Evolutionary conservation across 805 yeast genomes (phyloP).

Genomic region (Schwanniomyces sp.): DNA sequence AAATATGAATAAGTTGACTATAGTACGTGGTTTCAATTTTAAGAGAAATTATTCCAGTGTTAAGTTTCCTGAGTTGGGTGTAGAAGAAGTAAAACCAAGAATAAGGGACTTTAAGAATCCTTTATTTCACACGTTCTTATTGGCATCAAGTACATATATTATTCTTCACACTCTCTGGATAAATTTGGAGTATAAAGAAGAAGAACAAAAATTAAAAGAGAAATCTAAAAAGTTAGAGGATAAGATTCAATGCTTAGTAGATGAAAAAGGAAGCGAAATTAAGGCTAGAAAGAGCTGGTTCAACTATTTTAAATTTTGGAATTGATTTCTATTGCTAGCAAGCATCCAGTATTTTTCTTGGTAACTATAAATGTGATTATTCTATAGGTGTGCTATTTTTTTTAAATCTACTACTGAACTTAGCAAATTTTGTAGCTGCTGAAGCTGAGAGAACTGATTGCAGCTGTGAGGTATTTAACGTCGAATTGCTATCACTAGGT

Average conservation of each 20-base stretch:
- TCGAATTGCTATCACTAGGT: constrained; percentile 9
- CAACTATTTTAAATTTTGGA: constrained; percentile 15
- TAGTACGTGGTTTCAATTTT: not conserved
- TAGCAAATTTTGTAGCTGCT: constrained; percentile 32
- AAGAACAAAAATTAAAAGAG: constrained; percentile 13
- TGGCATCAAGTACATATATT: constrained; percentile 40
- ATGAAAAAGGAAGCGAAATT: constrained; percentile 21
- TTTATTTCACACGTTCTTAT: constrained; percentile 34
- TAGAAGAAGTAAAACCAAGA: constrained; percentile 21
- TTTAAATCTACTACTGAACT: constrained; percentile 27
- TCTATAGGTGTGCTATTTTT: constrained; percentile 7
- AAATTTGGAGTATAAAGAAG: constrained; percentile 28
- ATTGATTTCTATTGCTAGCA: not conserved
- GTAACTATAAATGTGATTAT: not conserved
- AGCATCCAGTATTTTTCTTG: not conserved
- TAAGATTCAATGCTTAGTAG: constrained; percentile 27
- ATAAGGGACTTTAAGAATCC: constrained; percentile 39
- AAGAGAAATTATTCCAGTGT: constrained; percentile 5
- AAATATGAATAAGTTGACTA: not conserved
- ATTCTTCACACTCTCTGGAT: constrained; percentile 33
- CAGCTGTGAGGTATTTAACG: constrained; percentile 11
- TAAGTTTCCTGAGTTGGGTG: constrained; percentile 7
- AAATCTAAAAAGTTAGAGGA: constrained; percentile 20
- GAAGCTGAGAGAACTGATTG: constrained; percentile 21
- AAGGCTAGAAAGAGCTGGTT: constrained; percentile 14